phyloP scores from a whole-genome alignment of 2,329 filamentous ascomycete species.

The Zymoseptoria ardabiliae region DNA sequence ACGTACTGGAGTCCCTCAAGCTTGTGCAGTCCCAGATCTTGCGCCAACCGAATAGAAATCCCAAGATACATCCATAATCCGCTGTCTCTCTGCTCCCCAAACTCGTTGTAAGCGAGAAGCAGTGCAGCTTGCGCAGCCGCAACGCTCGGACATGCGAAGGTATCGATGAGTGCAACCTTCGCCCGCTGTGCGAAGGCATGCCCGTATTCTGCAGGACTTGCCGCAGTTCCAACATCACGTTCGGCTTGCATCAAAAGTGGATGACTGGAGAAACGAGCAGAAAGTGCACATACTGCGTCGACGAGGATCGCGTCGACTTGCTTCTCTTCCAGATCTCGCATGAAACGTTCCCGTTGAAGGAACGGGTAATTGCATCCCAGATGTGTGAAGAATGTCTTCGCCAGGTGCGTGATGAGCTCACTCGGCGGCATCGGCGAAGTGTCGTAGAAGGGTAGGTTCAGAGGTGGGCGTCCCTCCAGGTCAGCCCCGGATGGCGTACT shows the following conservation, averaged over 20 bases:
- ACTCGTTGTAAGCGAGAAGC: conserved; percentile 80
- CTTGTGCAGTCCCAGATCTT: conserved; percentile 75
- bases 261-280: conserved; percentile 68
- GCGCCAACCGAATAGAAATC: conserved; percentile 74
- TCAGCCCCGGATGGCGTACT: conserved; percentile 23
- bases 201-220: conserved; percentile 58
- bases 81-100: conserved; percentile 81
- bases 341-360: conserved; percentile 62
- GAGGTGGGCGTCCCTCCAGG: conserved; percentile 37
- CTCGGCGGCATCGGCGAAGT: conserved; percentile 64
- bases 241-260: conserved; percentile 40
- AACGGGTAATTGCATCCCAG: conserved; percentile 84
- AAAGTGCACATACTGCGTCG: conserved; percentile 75
- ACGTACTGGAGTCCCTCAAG: conserved; percentile 62
- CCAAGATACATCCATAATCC: conserved; percentile 92
- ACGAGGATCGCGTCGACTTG: conserved; percentile 76
- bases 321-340: conserved; percentile 71
- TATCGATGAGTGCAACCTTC: conserved; percentile 74
- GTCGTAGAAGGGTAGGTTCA: conserved; percentile 63
- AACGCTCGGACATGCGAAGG: conserved; percentile 73
- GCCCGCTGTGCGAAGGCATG: conserved; percentile 73
- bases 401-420: conserved; percentile 66
- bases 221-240: conserved; percentile 39
- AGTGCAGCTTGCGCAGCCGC: conserved; percentile 78
- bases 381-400: conserved; percentile 73